Evolutionary conservation across 805 yeast genomes (phyloP).

Genomic region (Grigorovia transvaalensis): DNA sequence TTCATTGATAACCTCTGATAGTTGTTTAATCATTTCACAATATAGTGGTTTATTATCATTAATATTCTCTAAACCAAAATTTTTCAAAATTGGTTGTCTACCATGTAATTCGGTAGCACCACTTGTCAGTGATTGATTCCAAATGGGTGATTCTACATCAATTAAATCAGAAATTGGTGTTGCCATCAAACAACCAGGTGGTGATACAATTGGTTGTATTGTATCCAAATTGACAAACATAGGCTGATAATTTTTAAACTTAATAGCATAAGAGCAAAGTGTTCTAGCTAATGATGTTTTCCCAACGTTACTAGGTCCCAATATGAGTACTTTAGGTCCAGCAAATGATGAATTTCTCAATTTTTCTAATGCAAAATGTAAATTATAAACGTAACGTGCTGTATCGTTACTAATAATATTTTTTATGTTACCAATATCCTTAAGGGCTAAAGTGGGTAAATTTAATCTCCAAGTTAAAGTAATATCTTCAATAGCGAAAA

Average conservation of each 20-base stretch:
- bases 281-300: slow-evolving; percentile 67
- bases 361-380: slow-evolving; percentile 69
- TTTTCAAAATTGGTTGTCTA: slow-evolving; percentile 82
- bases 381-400: slow-evolving; percentile 59
- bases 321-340: slow-evolving; percentile 45
- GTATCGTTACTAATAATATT: slow-evolving; percentile 50
- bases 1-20: slow-evolving; percentile 37
- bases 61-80: slow-evolving; percentile 59
- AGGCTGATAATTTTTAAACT: slow-evolving; percentile 54
- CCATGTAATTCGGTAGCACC: slow-evolving; percentile 71
- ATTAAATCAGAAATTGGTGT: slow-evolving; percentile 72
- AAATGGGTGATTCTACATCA: slow-evolving; percentile 58
- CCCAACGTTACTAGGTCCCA: slow-evolving; percentile 69
- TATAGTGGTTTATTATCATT: slow-evolving; percentile 43
- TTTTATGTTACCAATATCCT: slow-evolving; percentile 13
- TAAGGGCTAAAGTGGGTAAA: slow-evolving; percentile 14
- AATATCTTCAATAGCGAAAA: slow-evolving; percentile 60
- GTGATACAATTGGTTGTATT: slow-evolving; percentile 50
- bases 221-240: slow-evolving; percentile 75
- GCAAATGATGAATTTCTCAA: slow-evolving; percentile 28
- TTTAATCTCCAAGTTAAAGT: slow-evolving; percentile 37
- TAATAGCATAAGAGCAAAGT: slow-evolving; percentile 64
- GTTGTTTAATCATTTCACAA: slow-evolving; percentile 37
- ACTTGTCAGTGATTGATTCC: slow-evolving; percentile 71
- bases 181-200: slow-evolving; percentile 81